Evolutionary conservation across 495 filamentous ascomycete genomes (phyloP).

Genomic region (Jackrogersella multiformis): DNA sequence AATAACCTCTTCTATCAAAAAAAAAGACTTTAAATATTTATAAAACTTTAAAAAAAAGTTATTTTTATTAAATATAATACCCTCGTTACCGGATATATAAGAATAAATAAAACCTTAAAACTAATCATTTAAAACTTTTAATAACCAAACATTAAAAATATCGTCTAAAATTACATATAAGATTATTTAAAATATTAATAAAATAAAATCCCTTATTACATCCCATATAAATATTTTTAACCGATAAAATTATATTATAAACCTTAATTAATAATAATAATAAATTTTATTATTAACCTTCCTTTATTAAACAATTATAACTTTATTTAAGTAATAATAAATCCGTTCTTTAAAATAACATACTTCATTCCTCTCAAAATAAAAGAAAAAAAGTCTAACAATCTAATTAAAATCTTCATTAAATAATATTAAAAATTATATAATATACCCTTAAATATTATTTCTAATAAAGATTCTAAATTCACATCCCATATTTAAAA

Average conservation of each 20-base stretch:
- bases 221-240: too few species aligned
- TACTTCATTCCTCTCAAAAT: too few species aligned
- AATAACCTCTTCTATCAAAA: too few species aligned
- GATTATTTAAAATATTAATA: background rate
- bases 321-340: background rate
- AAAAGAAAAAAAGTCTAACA: too few species aligned
- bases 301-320: background rate
- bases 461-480: background rate
- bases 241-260: too few species aligned
- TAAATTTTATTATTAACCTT: background rate
- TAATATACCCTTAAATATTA: background rate
- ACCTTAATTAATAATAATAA: background rate
- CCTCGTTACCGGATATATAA: too few species aligned
- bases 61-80: too few species aligned
- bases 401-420: background rate
- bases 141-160: background rate
- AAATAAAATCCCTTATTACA: background rate
- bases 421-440: constrained; percentile 2
- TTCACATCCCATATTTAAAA: background rate
- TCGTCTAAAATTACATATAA: background rate
- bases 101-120: background rate
- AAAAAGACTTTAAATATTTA: too few species aligned
- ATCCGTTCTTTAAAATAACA: background rate
- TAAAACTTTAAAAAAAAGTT: too few species aligned
- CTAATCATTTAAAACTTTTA: background rate